Evolutionary conservation across 2,329 filamentous ascomycete genomes (phyloP), one percentile per base, ranked within the genome.

Genomic region (Fusarium scirpi): DNA sequence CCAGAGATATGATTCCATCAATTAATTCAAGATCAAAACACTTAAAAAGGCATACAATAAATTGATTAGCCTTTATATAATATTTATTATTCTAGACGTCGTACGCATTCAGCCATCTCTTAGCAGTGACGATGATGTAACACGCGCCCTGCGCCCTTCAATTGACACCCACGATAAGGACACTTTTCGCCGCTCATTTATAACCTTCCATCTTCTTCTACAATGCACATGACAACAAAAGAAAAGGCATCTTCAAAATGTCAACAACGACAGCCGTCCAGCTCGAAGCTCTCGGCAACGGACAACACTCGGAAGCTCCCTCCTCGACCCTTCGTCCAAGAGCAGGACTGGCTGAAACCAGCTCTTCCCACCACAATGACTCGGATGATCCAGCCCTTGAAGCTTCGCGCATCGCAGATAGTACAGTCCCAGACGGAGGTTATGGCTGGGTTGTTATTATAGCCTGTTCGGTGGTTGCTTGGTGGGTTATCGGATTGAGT

Each of bases 401-500:
- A 56, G 72, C 73, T 1, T 74, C 72, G 0, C 60, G 72, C 2
- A 59, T 72, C 25, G 72, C 71, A 3, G 73, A 75, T 16, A 71
- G 65, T 12, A 62, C 58, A 0, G 73, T 74, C 1, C 76, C 76
- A 0, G 76, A 78, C n/a, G 76, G 76, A 5, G 76, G 76, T 3
- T 69, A 74, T 27, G 76, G 76, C 3, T 78, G 76, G 76, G 70
- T 72, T 5, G 72, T 78, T 1, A 66, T 78, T 3, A 29, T 52
- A 1, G 72, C 68, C 27, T 78, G 76, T 16, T 70, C 74, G 6
- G 40, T 72, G 9, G 64, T 78, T 0, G 54, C 73, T 0, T 78
- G 86, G 80, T 88, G 85, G 86, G 83, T 85, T 51, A 84, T 85
- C n/a, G 88, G 87, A 29, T 85, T 83, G 1, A 82, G 81, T 10